These are phyloP conservation scores for Phaeodactylum tricornutum DNA, from an alignment of 108 stramenopile genomes.

Conservation along the genomic window DNA sequence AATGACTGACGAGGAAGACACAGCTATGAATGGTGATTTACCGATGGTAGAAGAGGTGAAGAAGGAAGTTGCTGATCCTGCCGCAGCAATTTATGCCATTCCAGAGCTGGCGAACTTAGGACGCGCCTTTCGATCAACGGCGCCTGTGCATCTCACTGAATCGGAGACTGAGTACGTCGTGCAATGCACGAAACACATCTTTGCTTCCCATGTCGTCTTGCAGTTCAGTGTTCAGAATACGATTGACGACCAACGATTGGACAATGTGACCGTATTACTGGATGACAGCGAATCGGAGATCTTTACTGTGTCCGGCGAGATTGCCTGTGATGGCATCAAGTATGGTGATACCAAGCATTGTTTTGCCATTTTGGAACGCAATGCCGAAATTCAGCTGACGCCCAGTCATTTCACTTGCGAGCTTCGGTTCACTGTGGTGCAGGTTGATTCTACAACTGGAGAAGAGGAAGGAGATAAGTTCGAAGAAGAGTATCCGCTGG, in stretches of 20 bases:
- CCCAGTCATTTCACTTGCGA: conserved; percentile 47
- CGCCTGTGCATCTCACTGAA: conserved; percentile 67
- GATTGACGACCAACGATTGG: conserved; percentile 81
- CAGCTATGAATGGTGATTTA: conserved; percentile 11
- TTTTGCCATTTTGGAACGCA: conserved; percentile 66
- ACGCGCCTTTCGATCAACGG: conserved; percentile 65
- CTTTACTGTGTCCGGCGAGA: conserved; percentile 49
- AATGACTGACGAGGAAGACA: conserved; percentile 6
- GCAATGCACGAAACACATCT: conserved; percentile 84
- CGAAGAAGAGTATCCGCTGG: conserved; percentile 91
- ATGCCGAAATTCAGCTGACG: conserved; percentile 21
- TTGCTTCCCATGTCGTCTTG: conserved; percentile 76
- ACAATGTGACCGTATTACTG: conserved; percentile 71
- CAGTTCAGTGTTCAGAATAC: conserved; percentile 93
- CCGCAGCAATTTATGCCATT: conserved; percentile 74
- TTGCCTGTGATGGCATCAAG: conserved; percentile 31
- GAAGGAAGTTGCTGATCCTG: conserved; percentile 56
- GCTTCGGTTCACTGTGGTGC: conserved; percentile 67
- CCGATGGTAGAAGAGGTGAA: conserved; percentile 13
- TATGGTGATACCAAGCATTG: conserved; percentile 68
- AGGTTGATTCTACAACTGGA: conserved; percentile 71
- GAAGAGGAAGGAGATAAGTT: conserved; percentile 75
- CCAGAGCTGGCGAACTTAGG: conserved; percentile 80
- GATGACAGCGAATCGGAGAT: conserved; percentile 66
- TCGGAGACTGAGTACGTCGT: conserved; percentile 88